Base-by-base conservation (phyloP, 192 early-diverging fungal species). In the Coemansia sp. region DNA sequence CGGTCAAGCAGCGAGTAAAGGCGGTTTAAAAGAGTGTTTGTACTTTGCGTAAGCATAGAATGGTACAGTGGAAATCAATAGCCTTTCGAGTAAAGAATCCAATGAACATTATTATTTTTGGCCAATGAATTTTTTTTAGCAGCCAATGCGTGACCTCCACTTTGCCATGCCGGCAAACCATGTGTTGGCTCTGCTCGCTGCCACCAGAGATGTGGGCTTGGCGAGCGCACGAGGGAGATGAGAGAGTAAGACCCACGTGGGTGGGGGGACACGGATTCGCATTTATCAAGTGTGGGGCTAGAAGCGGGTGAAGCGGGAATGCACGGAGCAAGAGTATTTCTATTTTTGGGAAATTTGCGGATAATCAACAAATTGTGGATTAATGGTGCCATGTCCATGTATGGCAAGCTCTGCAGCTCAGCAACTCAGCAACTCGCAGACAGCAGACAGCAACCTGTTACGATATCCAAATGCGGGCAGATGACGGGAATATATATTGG, bases 191-290 rank as follows among this genome's bases (percentile, higher is more conserved):
- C 27, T 15, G 12, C 53, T 4, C 27, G 16, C 53, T 56, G 29
- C 29, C 30, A 56, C 53, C 53, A 56, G 27, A 29, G 24, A n/a
- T 30, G 29, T 32, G 27, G 53, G 15, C 53, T 56, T 56, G 27
- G 53, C 53, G 53, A 56, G 30, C 53, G 29, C 53, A 56, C 53
- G 53, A 56, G 30, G 53, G 29, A 47, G 29, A 47, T 47, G 53
- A 56, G 53, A 16, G 27, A 16, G 53, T 29, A 15, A 16, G 29
- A 7, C 16, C 53, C 53, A 56, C 53, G 53, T 56, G 53, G 53
- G 29, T 13, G 53, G 53, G 18, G 18, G 11, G 10, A 50, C 49
- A 3, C 16, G 18, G 49, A 24, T 24, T 50, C 49, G 11, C 49
- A 11, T 50, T 50, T 50, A 11, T 9, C 8, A 50, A 7, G 39